These are phyloP conservation scores for Scheffersomyces amazonensis DNA, from an alignment of 805 yeast genomes.

Conservation along the genomic window DNA sequence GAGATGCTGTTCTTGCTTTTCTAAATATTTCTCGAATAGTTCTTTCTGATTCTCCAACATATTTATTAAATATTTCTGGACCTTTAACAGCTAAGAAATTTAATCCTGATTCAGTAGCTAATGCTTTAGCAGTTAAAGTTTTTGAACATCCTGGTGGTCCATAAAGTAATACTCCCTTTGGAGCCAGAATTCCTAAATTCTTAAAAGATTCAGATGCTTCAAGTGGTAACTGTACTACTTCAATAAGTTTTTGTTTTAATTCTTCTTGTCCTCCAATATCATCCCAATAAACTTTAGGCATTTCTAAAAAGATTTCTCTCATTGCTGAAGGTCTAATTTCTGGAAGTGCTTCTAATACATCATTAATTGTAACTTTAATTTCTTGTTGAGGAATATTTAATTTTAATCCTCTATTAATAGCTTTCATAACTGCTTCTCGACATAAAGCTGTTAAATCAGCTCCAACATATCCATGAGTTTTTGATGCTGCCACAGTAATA, in stretches of 20 bases:
- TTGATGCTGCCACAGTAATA: conserved; percentile 61
- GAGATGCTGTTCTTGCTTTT: conserved; percentile 89
- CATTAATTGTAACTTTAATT: conserved; percentile 49
- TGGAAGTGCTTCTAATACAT: conserved; percentile 67
- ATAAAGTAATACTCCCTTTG: conserved; percentile 87
- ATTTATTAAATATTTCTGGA: conserved; percentile 90
- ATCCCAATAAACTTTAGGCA: conserved; percentile 90
- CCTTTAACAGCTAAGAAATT: conserved; percentile 95
- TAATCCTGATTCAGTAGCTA: conserved; percentile 95
- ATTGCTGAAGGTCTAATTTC: conserved; percentile 95
- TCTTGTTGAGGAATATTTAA: conserved; percentile 20
- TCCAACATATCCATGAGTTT: conserved; percentile 97
- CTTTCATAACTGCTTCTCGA: conserved; percentile 83
- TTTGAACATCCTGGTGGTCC: conserved; percentile 99
- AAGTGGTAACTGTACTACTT: conserved; percentile 89
- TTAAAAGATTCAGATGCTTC: conserved; percentile 76
- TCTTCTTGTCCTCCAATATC: conserved; percentile 96
- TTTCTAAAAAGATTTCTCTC: conserved; percentile 91
- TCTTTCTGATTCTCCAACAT: conserved; percentile 94
- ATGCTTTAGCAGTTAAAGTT: conserved; percentile 93
- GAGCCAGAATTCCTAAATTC: conserved; percentile 79
- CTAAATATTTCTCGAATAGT: conserved; percentile 92
- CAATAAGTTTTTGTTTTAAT: conserved; percentile 75
- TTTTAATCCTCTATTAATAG: conserved; percentile 63
- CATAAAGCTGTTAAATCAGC: conserved; percentile 89